Evolutionary conservation across 345 rosid genomes (phyloP).

Genomic region (Populus euphratica): DNA sequence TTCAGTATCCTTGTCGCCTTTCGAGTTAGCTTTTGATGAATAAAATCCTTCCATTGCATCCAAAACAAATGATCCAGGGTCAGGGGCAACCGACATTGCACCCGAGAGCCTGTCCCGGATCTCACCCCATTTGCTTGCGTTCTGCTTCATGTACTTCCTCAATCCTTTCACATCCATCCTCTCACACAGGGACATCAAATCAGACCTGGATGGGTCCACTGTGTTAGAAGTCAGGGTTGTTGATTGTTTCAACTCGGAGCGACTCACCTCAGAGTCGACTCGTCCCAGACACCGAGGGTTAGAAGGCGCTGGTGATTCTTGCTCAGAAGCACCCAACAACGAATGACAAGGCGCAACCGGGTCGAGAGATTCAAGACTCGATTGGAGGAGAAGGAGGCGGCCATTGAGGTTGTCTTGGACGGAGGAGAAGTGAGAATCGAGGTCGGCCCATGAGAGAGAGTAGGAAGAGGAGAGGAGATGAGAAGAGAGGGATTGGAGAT

Average conservation of each 20-base stretch:
- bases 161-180: constrained; percentile 58
- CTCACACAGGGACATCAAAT: constrained; percentile 40
- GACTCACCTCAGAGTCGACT: too few species aligned
- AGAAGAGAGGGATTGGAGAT: constrained; percentile 52
- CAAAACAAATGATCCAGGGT: constrained; percentile 54
- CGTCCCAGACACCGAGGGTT: background rate
- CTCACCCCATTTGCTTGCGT: constrained; percentile 33
- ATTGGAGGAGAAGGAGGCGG: constrained; percentile 51
- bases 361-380: background rate
- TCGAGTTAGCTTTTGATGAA: background rate
- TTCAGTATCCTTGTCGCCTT: constrained; percentile 22
- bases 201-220: constrained; percentile 11
- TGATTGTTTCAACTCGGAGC: too few species aligned
- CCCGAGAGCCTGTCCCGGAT: constrained; percentile 39
- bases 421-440: constrained; percentile 64
- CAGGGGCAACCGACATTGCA: constrained; percentile 38
- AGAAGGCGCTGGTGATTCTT: constrained; percentile 10
- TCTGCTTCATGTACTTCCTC: constrained; percentile 37
- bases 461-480: constrained; percentile 30
- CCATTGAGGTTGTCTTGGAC: constrained; percentile 35
- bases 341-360: background rate
- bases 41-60: constrained; percentile 58
- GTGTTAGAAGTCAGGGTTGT: too few species aligned
- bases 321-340: background rate
- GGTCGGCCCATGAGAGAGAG: constrained; percentile 58